Evolutionary conservation across 1,284 basidiomycete species (phyloP), one percentile per base, ranked within the genome.

Genomic region (Melampsora occidentalis): DNA sequence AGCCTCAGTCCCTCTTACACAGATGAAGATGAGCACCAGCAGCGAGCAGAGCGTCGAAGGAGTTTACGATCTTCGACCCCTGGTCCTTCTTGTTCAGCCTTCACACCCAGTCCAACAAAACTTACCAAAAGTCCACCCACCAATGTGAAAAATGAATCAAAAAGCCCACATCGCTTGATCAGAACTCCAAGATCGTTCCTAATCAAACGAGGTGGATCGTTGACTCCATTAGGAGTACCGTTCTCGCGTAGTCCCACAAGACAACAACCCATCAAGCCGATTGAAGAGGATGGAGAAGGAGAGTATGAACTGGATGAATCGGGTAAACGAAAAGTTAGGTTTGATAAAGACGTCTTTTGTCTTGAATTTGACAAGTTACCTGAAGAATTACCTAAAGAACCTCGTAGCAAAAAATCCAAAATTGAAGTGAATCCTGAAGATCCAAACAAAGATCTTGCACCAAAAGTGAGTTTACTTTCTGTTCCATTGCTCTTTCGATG

Each of bases 331-430:
- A 73, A 73, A 66, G 71, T 73, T 33, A 46, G 71, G 22, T 73
- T 73, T 57, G 71, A 73, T 61, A 33, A 35, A n/a, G 71, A 73
- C 20, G 71, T 73, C 5, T 73, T 73, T 48, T 73, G 71, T 48
- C 48, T 73, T 12, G 71, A 73, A 62, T 73, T 73, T 33, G 71
- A 73, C 20, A 48, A 67, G n/a, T 64, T 73, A 35, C 71, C 71
- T 5, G 71, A 73, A 33, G 71, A 73, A 67, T 51, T 73, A 28
- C 63, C 63, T 5, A 35, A 42, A 42, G 39, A 42, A 42, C 39
- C 39, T 42, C 39, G 39, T 12, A 42, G 39, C 10, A 42, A 42
- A 42, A 42, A 42, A 12, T 42, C 39, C 5, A 42, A 42, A 42
- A 42, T 12, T 12, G 39, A 42, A 42, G 6, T 12, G 2, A 42